A percentile compares a stretch with the other conserved stretches of the same genome.
Conservation (phyloP, 1,284 basidiomycete genomes). For the Microbotryum lychnidis-dioicae region DNA sequence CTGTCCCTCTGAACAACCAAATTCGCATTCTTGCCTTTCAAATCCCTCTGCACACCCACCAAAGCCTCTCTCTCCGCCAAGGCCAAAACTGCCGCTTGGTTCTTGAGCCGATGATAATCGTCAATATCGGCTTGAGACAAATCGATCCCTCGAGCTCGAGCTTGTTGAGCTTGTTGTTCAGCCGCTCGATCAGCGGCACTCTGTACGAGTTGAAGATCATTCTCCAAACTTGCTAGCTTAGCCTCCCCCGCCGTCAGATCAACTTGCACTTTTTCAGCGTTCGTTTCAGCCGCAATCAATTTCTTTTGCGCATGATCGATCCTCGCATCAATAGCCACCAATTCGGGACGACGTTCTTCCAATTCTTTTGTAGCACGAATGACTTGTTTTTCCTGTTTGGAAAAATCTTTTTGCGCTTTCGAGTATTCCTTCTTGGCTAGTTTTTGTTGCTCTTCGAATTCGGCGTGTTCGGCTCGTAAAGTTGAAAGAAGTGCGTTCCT, state of each 20-base stretch:
- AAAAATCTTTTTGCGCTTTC: conserved; percentile 60
- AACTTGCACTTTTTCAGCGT: conserved; percentile 57
- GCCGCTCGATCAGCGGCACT: conserved; percentile 51
- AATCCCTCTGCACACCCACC: conserved; percentile 71
- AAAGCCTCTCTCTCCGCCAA: conserved; percentile 80
- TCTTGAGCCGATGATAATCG: conserved; percentile 82
- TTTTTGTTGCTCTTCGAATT: conserved; percentile 59
- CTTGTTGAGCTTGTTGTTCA: conserved; percentile 63
- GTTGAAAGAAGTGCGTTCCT: conserved; percentile 62
- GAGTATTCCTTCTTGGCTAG: conserved; percentile 69
- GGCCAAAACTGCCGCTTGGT: conserved; percentile 53
- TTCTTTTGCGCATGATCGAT: conserved; percentile 78
- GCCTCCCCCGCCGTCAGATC: conserved; percentile 60
- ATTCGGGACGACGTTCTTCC: conserved; percentile 73
- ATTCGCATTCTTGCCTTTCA: conserved; percentile 61
- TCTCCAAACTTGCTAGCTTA: conserved; percentile 53
- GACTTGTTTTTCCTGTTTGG: conserved; percentile 64
- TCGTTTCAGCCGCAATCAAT: conserved; percentile 57
- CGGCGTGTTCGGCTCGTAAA: conserved; percentile 57
- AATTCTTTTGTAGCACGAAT: conserved; percentile 73
- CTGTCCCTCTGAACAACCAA: conserved; percentile 52
- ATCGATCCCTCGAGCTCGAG: conserved; percentile 60
- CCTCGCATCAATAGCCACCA: conserved; percentile 73
- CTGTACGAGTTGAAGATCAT: conserved; percentile 60
- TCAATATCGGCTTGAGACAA: conserved; percentile 74